phyloP scores from a whole-genome alignment of 2,329 filamentous ascomycete species.

The Aspergillus felis region DNA sequence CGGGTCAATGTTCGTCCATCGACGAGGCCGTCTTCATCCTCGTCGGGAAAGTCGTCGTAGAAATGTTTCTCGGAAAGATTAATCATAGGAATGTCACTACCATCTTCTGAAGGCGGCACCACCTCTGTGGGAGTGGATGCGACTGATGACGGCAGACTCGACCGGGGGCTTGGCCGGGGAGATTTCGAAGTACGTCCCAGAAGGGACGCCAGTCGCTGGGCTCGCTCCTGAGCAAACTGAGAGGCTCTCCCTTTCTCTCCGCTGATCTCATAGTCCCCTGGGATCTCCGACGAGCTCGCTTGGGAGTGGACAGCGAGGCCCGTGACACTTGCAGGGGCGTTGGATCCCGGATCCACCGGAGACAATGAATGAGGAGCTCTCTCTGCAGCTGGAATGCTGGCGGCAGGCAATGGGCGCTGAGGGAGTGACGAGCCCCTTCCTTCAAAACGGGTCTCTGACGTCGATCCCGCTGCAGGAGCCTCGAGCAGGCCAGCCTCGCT shows the following conservation, averaged over 20 bases:
- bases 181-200: slow-evolving; percentile 28
- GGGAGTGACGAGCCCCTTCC: slow-evolving; percentile 27
- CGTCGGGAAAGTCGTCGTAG: slow-evolving; percentile 26
- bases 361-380: slow-evolving; percentile 20
- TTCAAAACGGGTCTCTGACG: slow-evolving; percentile 27
- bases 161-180: slow-evolving; percentile 25
- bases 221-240: slow-evolving; percentile 32
- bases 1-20: slow-evolving; percentile 24
- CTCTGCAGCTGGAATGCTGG: slow-evolving; percentile 35
- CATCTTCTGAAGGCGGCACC: slow-evolving; percentile 24
- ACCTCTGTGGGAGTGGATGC: slow-evolving; percentile 27
- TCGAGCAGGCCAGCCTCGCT: slow-evolving; percentile 20
- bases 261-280: slow-evolving; percentile 27
- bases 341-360: slow-evolving; percentile 23
- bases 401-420: slow-evolving; percentile 31
- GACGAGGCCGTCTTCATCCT: slow-evolving; percentile 27
- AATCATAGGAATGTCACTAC: slow-evolving; percentile 35
- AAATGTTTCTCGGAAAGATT: slow-evolving; percentile 30
- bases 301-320: slow-evolving; percentile 24
- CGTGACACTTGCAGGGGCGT: slow-evolving; percentile 27
- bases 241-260: slow-evolving; percentile 34
- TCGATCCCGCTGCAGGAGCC: slow-evolving; percentile 15
- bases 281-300: slow-evolving; percentile 18
- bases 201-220: slow-evolving; percentile 32
- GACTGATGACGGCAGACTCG: slow-evolving; percentile 27